A percentile compares a stretch with the other conserved stretches of the same genome.
phyloP scores from a whole-genome alignment of 1,284 basidiomycete genomes.

The Ustilago esculenta region DNA sequence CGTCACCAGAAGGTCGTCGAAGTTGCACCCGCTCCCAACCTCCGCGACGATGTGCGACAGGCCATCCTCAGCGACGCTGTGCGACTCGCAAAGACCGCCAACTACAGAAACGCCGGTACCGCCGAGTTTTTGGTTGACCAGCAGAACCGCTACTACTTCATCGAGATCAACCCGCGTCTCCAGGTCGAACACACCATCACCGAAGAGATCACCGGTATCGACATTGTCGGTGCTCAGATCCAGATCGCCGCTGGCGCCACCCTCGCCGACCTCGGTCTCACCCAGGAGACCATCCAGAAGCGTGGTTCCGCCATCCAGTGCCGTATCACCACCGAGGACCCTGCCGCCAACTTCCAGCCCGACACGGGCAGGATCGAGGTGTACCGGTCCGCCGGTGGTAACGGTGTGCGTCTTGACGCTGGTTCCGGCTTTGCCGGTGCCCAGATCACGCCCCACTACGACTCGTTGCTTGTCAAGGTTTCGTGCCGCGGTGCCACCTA shows the following conservation, averaged over 20 bases:
- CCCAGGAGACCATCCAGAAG: slow-evolving; percentile 95
- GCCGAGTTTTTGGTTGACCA: slow-evolving; percentile 97
- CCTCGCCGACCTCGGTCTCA: slow-evolving; percentile 91
- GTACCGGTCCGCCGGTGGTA: slow-evolving; percentile 97
- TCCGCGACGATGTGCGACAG: slow-evolving; percentile 88
- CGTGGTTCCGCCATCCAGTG: slow-evolving; percentile 98
- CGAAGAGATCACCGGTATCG: slow-evolving; percentile 98
- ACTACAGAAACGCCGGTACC: slow-evolving; percentile 98
- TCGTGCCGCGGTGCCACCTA: slow-evolving; percentile 96
- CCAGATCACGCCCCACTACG: slow-evolving; percentile 99
- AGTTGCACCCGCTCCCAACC: slow-evolving; percentile 93
- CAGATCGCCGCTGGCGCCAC: slow-evolving; percentile 96
- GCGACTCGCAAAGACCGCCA: slow-evolving; percentile 94
- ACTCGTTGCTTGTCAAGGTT: slow-evolving; percentile 96
- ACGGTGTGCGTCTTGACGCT: slow-evolving; percentile 96
- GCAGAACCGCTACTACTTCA: slow-evolving; percentile 94
- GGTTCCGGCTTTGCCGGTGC: slow-evolving; percentile 98
- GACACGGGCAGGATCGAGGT: slow-evolving; percentile 99
- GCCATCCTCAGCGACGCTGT: slow-evolving; percentile 99
- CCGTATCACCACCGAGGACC: slow-evolving; percentile 98
- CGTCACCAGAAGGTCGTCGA: slow-evolving; percentile 99
- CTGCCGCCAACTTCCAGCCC: slow-evolving; percentile 89
- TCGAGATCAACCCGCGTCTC: slow-evolving; percentile 98
- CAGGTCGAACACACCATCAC: slow-evolving; percentile 98
- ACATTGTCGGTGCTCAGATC: slow-evolving; percentile 95